phyloP scores from a whole-genome alignment of 768 basidiomycete species.

The Cubamyces lactineus region DNA sequence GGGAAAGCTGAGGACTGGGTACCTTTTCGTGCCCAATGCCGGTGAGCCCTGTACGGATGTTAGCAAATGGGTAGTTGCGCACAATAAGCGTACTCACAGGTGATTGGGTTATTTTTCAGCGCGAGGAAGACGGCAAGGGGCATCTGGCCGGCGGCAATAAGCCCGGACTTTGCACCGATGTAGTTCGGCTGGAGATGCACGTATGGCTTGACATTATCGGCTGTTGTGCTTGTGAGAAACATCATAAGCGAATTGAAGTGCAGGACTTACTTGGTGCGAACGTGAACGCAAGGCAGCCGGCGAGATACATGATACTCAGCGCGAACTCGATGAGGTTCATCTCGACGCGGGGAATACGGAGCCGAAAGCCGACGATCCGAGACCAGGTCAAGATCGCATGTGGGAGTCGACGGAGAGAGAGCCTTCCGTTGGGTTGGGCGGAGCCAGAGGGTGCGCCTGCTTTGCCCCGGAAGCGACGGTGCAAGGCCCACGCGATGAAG shows the following conservation, averaged over 20 bases:
- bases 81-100: conserved; percentile 32
- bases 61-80: too few relatives aligned
- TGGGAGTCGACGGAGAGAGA: conserved; percentile 31
- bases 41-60: conserved; percentile 43
- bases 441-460: neutral
- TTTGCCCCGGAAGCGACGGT: conserved; percentile 4
- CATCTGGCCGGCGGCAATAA: conserved; percentile 49
- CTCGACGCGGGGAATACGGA: conserved; percentile 31
- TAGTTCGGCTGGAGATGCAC: conserved; percentile 21
- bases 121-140: conserved; percentile 55
- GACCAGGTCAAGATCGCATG: conserved; percentile 31
- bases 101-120: conserved; percentile 56
- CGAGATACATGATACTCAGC: conserved; percentile 34
- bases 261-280: conserved; percentile 34
- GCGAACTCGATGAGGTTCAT: conserved; percentile 35
- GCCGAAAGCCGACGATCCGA: conserved; percentile 35
- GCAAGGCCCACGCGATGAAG: conserved; percentile 25
- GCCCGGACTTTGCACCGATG: conserved; percentile 38
- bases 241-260: neutral
- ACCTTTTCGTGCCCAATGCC: conserved; percentile 57
- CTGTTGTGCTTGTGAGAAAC: neutral
- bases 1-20: neutral
- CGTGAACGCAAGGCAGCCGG: conserved; percentile 34
- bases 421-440: neutral
- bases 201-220: conserved; percentile 8